Base-by-base conservation (phyloP, 345 rosid genomes). In the Boechera divaricarpa region DNA sequence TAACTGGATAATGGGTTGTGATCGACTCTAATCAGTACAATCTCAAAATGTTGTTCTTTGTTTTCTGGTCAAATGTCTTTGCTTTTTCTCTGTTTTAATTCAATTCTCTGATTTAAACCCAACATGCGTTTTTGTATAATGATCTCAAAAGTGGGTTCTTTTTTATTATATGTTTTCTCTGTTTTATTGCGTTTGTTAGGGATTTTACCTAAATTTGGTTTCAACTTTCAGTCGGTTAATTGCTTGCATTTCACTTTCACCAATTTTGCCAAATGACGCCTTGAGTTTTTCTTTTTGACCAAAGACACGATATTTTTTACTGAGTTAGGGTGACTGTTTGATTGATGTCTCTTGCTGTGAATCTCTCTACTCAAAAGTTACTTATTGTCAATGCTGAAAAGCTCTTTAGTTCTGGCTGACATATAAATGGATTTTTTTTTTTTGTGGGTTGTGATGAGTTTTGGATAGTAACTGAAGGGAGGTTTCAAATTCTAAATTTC, bases 191-290 rank as follows among this genome's bases (percentile, higher is more conserved):
- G 41, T 67, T 53, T 61, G 65, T 61, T 69, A 18, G 56, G 68
- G 54, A 26, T 47, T 47, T 63, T 31, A 41, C 73, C 57, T 49
- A 48, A 78, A 47, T 78, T 58, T 65, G 77, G 59, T 38, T 76
- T 39, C 56, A 68, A 13, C 35, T 67, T 55, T 63, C 18, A 55
- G 35, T 55, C 3, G 3, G 64, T 70, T 41, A 42, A 33, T 61
- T 68, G 79, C 68, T 45, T 64, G 31, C 77, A 75, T 75, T 58
- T 67, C 55, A 44, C 72, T 67, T 75, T 35, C 7, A 51, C 69
- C 41, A 48, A 15, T n/a, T 47, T 47, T 48, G 11, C 57, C 21
- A 29, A 13, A 21, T 72, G 49, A 58, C 29, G 6, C 56, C 54
- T 76, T 1, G 18, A 55, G 1, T 6, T 49, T 67, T 48, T 75